A percentile compares a stretch with the other conserved stretches of the same genome.
These are phyloP conservation scores for Fomitopsis betulina DNA, from an alignment of 1,284 basidiomycete genomes.

Conservation along the genomic window DNA sequence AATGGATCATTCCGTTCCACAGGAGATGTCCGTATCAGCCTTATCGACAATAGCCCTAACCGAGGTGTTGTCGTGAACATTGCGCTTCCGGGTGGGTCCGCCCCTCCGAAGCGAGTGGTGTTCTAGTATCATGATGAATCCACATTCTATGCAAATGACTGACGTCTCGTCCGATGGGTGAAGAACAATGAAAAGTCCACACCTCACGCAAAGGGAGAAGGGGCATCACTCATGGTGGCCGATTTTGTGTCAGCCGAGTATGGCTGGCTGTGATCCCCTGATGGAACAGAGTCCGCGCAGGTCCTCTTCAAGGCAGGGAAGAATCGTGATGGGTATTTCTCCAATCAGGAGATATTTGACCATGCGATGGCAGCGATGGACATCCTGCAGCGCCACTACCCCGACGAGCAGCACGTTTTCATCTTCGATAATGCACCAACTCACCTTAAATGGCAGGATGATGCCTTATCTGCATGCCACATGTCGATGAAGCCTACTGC, in stretches of 20 bases:
- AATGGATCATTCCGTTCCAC: too few relatives aligned
- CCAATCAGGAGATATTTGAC: constrained; percentile 24
- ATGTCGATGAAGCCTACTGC: constrained; percentile 20
- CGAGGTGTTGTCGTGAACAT: too few relatives aligned
- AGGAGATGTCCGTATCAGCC: too few relatives aligned
- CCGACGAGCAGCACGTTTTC: constrained; percentile 24
- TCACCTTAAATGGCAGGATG: constrained; percentile 26
- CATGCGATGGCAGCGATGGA: constrained; percentile 28
- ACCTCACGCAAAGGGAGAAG: constrained; percentile 15
- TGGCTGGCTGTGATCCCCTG: constrained; percentile 29
- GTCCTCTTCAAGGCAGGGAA: constrained; percentile 24
- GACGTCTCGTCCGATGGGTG: constrained; percentile 9
- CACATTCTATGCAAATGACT: constrained; percentile 17
- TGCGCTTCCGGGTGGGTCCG: too few relatives aligned
- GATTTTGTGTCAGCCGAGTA: constrained; percentile 39
- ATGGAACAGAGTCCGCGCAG: constrained; percentile 17
- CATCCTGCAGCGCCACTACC: constrained; percentile 23
- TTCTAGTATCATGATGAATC: constrained; percentile 17
- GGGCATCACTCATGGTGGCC: constrained; percentile 31
- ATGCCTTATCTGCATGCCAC: constrained; percentile 23
- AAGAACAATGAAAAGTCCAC: constrained; percentile 6
- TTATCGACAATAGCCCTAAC: too few relatives aligned
- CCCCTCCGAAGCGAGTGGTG: too few relatives aligned
- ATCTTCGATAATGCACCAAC: constrained; percentile 33
- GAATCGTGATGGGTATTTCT: constrained; percentile 31